Conservation (phyloP, 2,329 filamentous ascomycete genomes). For the Stylonectria norvegica region DNA sequence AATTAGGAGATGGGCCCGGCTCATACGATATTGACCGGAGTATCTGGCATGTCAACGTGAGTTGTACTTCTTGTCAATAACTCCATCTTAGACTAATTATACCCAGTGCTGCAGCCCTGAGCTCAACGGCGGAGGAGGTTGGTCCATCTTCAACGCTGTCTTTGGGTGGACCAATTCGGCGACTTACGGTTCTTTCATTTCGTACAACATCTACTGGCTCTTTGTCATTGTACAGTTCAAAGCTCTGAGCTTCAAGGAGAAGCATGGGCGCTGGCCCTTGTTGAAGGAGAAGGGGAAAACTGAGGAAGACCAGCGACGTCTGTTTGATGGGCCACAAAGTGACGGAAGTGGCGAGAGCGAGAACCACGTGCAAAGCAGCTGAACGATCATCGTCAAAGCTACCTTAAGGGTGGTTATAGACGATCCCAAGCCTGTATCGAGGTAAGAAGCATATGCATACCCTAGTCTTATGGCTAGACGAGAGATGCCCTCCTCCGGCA, state of each 20-base stretch:
- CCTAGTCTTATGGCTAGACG: too few relatives aligned
- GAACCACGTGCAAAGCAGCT: not conserved
- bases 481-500: too few relatives aligned
- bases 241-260: slow-evolving; percentile 64
- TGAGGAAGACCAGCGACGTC: slow-evolving; percentile 13
- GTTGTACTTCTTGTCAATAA: slow-evolving; percentile 26
- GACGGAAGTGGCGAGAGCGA: not conserved
- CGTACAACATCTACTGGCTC: slow-evolving; percentile 87
- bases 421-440: too few relatives aligned
- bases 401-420: too few relatives aligned
- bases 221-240: slow-evolving; percentile 68
- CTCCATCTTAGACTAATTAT: not conserved
- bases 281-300: slow-evolving; percentile 31
- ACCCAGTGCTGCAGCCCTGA: slow-evolving; percentile 73
- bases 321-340: slow-evolving; percentile 2
- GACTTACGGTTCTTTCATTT: slow-evolving; percentile 80
- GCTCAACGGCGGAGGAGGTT: slow-evolving; percentile 70
- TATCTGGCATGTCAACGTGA: slow-evolving; percentile 79
- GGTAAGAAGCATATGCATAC: too few relatives aligned
- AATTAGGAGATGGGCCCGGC: slow-evolving; percentile 59
- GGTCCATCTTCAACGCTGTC: slow-evolving; percentile 84
- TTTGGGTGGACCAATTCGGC: slow-evolving; percentile 87
- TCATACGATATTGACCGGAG: slow-evolving; percentile 75
- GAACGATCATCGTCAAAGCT: not conserved
- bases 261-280: slow-evolving; percentile 48